Evolutionary conservation across 331 rosid genomes (phyloP).

Genomic region (Dryas integrifolia): DNA sequence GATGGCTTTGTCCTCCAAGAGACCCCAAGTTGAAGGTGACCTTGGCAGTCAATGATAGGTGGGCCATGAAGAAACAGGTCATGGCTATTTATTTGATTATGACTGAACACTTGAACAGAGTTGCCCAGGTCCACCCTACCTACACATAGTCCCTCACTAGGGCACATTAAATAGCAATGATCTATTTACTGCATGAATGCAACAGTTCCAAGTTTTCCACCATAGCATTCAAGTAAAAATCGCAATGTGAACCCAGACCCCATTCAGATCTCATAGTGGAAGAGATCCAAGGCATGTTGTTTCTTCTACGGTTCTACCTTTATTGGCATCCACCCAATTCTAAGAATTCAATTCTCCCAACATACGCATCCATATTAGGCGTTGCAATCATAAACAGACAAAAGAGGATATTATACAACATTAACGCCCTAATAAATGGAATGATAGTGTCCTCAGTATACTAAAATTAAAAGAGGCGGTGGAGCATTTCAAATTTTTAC

Average conservation of each 20-base stretch:
- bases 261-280: not conserved
- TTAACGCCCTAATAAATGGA: no score
- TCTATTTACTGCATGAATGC: not conserved
- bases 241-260: no score
- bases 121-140: not conserved
- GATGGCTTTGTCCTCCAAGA: not conserved
- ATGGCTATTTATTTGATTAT: not conserved
- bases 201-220: not conserved
- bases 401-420: no score
- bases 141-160: not conserved
- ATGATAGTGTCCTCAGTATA: no score
- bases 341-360: not conserved
- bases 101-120: constrained; percentile 1
- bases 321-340: not conserved
- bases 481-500: constrained; percentile 4
- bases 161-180: not conserved
- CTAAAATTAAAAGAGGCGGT: not conserved
- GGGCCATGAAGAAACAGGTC: not conserved
- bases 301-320: not conserved
- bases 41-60: not conserved
- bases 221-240: not conserved
- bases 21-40: constrained; percentile 16
- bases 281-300: not conserved
- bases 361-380: no score
- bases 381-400: no score